A percentile compares a stretch with the other conserved stretches of the same genome.
Conservation (phyloP, 306 rosid species). For the Hylodesmum podocarpum region DNA sequence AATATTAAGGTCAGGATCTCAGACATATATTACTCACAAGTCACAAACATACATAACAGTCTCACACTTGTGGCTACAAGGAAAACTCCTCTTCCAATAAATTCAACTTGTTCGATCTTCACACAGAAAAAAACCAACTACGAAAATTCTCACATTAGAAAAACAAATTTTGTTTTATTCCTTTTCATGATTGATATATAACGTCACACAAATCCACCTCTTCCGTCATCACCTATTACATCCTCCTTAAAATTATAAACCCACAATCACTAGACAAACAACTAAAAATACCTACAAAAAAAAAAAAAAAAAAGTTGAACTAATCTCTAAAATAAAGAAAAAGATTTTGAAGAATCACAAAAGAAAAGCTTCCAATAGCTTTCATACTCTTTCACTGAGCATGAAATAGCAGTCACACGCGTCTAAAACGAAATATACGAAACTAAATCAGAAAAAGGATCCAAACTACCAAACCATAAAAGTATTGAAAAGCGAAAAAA, state of each 20-base stretch:
- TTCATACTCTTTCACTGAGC: not conserved
- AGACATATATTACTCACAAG: not conserved
- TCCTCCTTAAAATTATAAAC: not conserved
- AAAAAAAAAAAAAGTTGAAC: not conserved
- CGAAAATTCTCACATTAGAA: not conserved
- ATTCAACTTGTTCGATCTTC: not conserved
- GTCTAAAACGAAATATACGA: not conserved
- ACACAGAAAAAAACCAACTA: not conserved
- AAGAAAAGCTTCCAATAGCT: not conserved
- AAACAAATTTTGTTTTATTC: not conserved
- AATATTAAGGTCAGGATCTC: not conserved
- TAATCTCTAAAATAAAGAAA: not conserved
- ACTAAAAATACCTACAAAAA: not conserved
- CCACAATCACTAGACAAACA: slow-evolving; percentile 14
- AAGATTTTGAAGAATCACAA: not conserved
- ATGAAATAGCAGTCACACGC: not conserved
- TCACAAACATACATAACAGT: slow-evolving; percentile 9
- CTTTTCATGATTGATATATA: not conserved
- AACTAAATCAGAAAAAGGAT: not conserved
- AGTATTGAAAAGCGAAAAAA: slow-evolving; percentile 10
- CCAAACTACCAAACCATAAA: not conserved
- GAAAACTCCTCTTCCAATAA: not conserved
- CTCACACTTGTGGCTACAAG: not conserved
- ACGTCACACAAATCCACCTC: not conserved
- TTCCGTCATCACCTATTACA: not conserved